Conservation (phyloP, 331 rosid genomes). For the Malus hybrid region DNA sequence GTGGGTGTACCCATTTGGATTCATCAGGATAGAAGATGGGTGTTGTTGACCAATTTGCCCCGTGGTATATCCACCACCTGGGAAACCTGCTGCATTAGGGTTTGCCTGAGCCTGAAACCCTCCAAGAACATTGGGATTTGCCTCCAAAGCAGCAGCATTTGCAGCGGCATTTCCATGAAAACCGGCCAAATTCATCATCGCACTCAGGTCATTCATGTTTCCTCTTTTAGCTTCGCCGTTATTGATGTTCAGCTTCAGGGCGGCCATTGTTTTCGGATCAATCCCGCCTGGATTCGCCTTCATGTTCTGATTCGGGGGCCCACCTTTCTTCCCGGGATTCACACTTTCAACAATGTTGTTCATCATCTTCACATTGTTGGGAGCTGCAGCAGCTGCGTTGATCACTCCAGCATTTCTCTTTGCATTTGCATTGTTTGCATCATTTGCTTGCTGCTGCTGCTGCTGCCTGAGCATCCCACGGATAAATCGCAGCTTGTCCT, state of each 20-base stretch:
- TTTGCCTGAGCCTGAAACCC: slow-evolving; percentile 38
- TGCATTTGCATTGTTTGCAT: slow-evolving; percentile 35
- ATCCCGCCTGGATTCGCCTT: slow-evolving; percentile 30
- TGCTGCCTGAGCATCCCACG: slow-evolving; percentile 51
- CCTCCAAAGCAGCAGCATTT: slow-evolving; percentile 25
- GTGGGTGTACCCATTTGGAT: slow-evolving; percentile 49
- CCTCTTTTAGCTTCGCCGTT: slow-evolving; percentile 38
- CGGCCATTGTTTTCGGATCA: slow-evolving; percentile 61
- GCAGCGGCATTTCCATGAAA: slow-evolving; percentile 45
- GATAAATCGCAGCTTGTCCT: slow-evolving; percentile 27
- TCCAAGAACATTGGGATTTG: slow-evolving; percentile 23
- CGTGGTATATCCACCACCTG: slow-evolving; percentile 26
- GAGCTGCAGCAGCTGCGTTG: slow-evolving; percentile 15
- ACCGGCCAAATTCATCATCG: slow-evolving; percentile 76
- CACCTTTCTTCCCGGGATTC: slow-evolving; percentile 37
- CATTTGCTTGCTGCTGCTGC: slow-evolving; percentile 15
- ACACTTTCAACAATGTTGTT: slow-evolving; percentile 31
- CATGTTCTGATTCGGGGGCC: slow-evolving; percentile 32
- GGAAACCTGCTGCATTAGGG: slow-evolving; percentile 29
- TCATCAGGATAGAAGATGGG: slow-evolving; percentile 46
- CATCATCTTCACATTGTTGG: slow-evolving; percentile 37
- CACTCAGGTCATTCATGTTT: slow-evolving; percentile 40
- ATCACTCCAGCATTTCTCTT: slow-evolving; percentile 33
- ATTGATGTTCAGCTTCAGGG: slow-evolving; percentile 48
- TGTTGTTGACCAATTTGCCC: slow-evolving; percentile 28